Percentiles rank a stretch among this genome's conserved stretches.
phyloP scores from a whole-genome alignment of 2,329 filamentous ascomycete species.

The Fusarium citri region DNA sequence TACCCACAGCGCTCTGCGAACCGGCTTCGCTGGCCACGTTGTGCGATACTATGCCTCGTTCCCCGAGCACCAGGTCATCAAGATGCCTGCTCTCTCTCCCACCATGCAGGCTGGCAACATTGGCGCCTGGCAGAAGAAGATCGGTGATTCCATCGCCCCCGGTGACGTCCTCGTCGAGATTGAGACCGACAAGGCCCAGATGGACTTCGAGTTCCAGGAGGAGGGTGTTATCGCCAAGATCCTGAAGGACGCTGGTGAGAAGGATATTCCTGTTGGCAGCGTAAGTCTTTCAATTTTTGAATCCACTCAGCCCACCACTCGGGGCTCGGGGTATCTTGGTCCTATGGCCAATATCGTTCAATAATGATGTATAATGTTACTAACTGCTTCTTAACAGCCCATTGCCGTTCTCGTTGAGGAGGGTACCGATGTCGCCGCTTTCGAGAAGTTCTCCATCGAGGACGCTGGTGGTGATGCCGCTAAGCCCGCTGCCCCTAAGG shows the following conservation, averaged over 20 bases:
- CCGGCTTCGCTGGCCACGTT: slow-evolving; percentile 64
- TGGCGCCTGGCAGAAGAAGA: slow-evolving; percentile 97
- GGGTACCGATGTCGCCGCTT: slow-evolving; percentile 85
- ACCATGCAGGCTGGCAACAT: slow-evolving; percentile 99
- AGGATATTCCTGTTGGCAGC: slow-evolving; percentile 93
- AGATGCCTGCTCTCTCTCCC: slow-evolving; percentile 97
- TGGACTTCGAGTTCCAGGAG: slow-evolving; percentile 99
- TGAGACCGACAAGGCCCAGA: slow-evolving; percentile 99
- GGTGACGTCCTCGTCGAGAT: slow-evolving; percentile 98
- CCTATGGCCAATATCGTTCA: slow-evolving; percentile 5
- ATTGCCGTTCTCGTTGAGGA: slow-evolving; percentile 97
- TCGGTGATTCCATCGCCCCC: slow-evolving; percentile 85
- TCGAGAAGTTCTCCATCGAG: slow-evolving; percentile 86
- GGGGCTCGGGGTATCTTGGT: slow-evolving; percentile 35
- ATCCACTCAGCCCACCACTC: slow-evolving; percentile 20
- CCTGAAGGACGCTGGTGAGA: slow-evolving; percentile 90
- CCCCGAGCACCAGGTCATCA: slow-evolving; percentile 93
- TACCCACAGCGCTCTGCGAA: slow-evolving; percentile 63
- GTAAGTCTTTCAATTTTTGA: slow-evolving; percentile 68
- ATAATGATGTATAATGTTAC: slow-evolving; percentile 10
- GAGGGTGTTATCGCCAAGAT: slow-evolving; percentile 96
- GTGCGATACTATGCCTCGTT: slow-evolving; percentile 82
- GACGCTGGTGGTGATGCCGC: slow-evolving; percentile 86
- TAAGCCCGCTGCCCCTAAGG: slow-evolving; percentile 72
- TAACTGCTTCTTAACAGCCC: slow-evolving; percentile 68